phyloP scores from a whole-genome alignment of 192 early-diverging fungal genomes.

The Pilaira anomala region DNA sequence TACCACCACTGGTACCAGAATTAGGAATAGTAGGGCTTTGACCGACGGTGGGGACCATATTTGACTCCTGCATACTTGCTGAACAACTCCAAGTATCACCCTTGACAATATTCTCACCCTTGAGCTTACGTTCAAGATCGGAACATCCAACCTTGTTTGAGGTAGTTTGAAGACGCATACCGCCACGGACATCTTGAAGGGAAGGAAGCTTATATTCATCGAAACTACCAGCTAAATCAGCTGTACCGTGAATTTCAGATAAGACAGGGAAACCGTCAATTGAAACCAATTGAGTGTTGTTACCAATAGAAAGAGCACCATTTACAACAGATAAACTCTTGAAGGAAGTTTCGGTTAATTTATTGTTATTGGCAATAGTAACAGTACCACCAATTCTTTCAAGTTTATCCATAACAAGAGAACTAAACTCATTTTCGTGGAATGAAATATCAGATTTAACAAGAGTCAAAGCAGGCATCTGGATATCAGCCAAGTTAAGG shows the following conservation, averaged over 20 bases:
- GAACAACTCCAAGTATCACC: slow-evolving; percentile 25
- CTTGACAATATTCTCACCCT: slow-evolving; percentile 21
- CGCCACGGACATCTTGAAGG: slow-evolving; percentile 57
- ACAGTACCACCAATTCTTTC: slow-evolving; percentile 49
- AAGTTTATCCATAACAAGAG: slow-evolving; percentile 44
- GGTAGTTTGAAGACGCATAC: slow-evolving; percentile 59
- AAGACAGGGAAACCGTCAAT: slow-evolving; percentile 59
- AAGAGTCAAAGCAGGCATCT: slow-evolving; percentile 39
- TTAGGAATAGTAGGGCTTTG: slow-evolving; percentile 7
- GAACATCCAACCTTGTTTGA: slow-evolving; percentile 51
- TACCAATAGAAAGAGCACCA: slow-evolving; percentile 61
- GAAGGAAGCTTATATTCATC: slow-evolving; percentile 51
- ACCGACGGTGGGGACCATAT: slow-evolving; percentile 22
- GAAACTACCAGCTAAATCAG: slow-evolving; percentile 56
- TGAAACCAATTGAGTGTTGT: slow-evolving; percentile 59
- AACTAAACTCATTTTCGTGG: slow-evolving; percentile 55
- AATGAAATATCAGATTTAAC: slow-evolving; percentile 56
- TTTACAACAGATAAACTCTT: slow-evolving; percentile 49
- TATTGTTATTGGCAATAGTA: slow-evolving; percentile 58
- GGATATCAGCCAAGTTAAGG: slow-evolving; percentile 47
- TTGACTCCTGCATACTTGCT: slow-evolving; percentile 1
- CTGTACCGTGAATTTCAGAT: slow-evolving; percentile 48
- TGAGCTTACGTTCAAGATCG: slow-evolving; percentile 19
- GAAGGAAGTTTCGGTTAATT: slow-evolving; percentile 55
- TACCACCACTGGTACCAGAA: not conserved